A percentile compares a stretch with the other conserved stretches of the same genome.
Conservation (phyloP, 1,284 basidiomycete species). For the Neotropicomus parvogracilis region DNA sequence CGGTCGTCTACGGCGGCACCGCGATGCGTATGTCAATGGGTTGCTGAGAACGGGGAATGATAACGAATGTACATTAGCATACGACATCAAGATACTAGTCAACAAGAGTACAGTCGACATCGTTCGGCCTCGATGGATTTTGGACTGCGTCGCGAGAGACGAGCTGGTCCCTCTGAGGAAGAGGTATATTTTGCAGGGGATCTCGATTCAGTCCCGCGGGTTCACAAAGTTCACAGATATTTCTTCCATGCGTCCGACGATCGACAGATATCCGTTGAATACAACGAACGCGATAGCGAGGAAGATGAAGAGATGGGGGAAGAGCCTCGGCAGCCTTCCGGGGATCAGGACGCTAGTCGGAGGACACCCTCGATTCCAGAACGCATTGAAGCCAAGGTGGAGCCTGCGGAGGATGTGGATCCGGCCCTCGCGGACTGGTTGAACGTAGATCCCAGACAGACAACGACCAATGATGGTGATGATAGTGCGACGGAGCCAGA, state of each 20-base stretch:
- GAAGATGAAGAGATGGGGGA: constrained; percentile 33
- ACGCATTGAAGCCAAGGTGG: constrained; percentile 22
- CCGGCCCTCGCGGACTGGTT: constrained; percentile 64
- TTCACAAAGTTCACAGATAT: constrained; percentile 44
- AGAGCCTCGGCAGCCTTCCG: constrained; percentile 5
- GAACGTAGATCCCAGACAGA: constrained; percentile 37
- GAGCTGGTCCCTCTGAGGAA: constrained; percentile 58
- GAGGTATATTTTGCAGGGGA: constrained; percentile 45
- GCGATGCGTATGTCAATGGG: constrained; percentile 49
- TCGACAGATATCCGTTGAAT: constrained; percentile 41
- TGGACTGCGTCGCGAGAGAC: constrained; percentile 65
- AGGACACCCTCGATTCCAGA: constrained; percentile 27
- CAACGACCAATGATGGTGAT: constrained; percentile 22
- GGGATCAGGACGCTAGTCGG: constrained; percentile 10
- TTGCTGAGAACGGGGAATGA: not conserved
- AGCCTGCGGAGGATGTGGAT: constrained; percentile 38
- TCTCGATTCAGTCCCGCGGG: not conserved
- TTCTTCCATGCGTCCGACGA: constrained; percentile 66
- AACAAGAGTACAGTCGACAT: constrained; percentile 67
- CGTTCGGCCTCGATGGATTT: constrained; percentile 76
- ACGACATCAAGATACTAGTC: constrained; percentile 62
- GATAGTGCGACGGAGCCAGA: constrained; percentile 46
- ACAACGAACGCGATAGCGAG: constrained; percentile 37
- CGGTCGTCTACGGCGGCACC: constrained; percentile 64
- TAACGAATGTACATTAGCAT: constrained; percentile 46